phyloP scores from a whole-genome alignment of 2,329 filamentous ascomycete species.

The Fusarium subtropicale region DNA sequence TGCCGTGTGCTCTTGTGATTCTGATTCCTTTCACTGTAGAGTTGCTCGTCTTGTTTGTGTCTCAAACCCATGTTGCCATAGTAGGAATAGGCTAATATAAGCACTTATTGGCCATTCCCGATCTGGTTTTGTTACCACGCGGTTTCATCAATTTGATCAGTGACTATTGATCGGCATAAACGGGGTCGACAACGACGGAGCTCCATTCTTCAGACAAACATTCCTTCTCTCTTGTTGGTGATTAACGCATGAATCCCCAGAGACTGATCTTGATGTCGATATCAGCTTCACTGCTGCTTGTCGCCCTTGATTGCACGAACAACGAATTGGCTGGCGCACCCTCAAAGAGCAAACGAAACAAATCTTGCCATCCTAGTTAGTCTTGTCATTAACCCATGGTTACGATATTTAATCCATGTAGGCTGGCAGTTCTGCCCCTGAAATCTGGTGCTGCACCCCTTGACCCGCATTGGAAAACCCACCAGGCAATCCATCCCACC shows the following conservation, averaged over 20 bases:
- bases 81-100: slow-evolving; percentile 12
- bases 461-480: slow-evolving; percentile 36
- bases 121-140: slow-evolving; percentile 13
- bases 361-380: not conserved
- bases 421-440: slow-evolving; percentile 40
- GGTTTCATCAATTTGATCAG: slow-evolving; percentile 17
- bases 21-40: slow-evolving; percentile 1
- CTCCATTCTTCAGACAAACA: slow-evolving; percentile 1
- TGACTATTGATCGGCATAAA: slow-evolving; percentile 18
- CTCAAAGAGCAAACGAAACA: not conserved
- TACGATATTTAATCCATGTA: slow-evolving; percentile 28
- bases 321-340: not conserved
- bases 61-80: slow-evolving; percentile 16
- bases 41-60: slow-evolving; percentile 20
- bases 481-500: slow-evolving; percentile 12
- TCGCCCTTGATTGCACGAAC: not conserved
- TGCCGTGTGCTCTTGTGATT: not conserved
- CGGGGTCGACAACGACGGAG: slow-evolving; percentile 4
- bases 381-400: slow-evolving; percentile 17
- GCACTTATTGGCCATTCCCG: slow-evolving; percentile 13
- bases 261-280: not conserved
- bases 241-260: not conserved
- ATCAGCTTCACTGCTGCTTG: not conserved
- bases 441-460: slow-evolving; percentile 43
- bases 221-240: not conserved